Evolutionary conservation across 805 yeast species (phyloP), one percentile per base, ranked within the genome.

Genomic region (Metschnikowia corniflorae): DNA sequence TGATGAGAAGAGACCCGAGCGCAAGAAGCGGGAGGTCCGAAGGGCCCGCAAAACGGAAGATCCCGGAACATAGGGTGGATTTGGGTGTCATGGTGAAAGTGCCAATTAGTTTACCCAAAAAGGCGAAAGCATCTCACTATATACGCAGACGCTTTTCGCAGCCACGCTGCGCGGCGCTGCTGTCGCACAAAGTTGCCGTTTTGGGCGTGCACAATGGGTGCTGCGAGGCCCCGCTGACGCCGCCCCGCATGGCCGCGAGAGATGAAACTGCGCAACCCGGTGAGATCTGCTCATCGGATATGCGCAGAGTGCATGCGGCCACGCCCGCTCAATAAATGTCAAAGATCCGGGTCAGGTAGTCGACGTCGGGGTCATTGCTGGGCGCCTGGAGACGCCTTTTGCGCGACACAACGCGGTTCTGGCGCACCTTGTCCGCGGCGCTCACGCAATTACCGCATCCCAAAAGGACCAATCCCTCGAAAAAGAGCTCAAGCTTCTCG

Each of bases 1-100:
- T 44, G 13, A 83, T 72, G n/a, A 71, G 46, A 0, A 65, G 2
- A 0, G 53, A 15, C n/a, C 51, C 47, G 8, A 24, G 22, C 8
- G 26, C 16, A 18, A 39, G 27, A 14, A 33, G 37, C 1, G 49
- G 49, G 13, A 35, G 9, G 19, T 47, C 51, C 17, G 37, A 31
- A 12, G 18, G 20, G 30, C 19, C 24, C 16, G 45, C 37, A 24
- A 39, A 47, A 26, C 44, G 41, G 18, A 44, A 47, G 13, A 47
- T 31, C 21, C 46, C 40, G 7, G 25, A 10, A 12, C 37, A n/a
- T 3, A 21, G 24, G 24, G 24, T 10, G 3, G 3, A 10, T 21
- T 21, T 3, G n/a, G 9, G 24, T n/a, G 12, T 21, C 12, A 2
- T 21, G 5, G 3, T 10, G 24, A n/a, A n/a, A n/a, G n/a, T n/a